Conservation (phyloP, 495 filamentous ascomycete genomes). For the Penicillium samsonianum region DNA sequence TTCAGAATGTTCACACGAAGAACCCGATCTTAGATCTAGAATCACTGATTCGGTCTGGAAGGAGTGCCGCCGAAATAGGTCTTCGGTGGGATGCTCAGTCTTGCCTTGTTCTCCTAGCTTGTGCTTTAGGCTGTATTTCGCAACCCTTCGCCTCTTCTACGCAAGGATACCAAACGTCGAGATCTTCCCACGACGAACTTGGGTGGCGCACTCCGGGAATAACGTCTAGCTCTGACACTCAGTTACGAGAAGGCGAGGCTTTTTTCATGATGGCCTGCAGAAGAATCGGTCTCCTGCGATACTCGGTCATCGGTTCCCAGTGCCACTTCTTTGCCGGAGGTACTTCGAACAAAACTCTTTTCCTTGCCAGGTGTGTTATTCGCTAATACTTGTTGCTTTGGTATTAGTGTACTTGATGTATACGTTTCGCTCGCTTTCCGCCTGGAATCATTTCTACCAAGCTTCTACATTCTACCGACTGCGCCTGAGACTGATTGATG, state of each 20-base stretch:
- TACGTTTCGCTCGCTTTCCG: conserved; percentile 20
- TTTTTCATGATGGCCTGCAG: conserved; percentile 14
- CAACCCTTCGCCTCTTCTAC: conserved; percentile 8
- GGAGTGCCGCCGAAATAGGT: conserved; percentile 21
- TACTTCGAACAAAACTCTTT: no score
- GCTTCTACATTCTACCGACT: conserved; percentile 26
- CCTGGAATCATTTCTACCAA: conserved; percentile 25
- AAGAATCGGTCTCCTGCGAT: conserved; percentile 16
- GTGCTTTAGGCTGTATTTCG: conserved; percentile 16
- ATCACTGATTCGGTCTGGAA: conserved; percentile 14
- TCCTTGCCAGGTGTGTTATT: no score
- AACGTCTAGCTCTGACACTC: not conserved
- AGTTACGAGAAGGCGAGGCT: conserved; percentile 11
- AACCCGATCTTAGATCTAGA: conserved; percentile 35
- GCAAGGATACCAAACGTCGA: not conserved
- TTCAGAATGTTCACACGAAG: conserved; percentile 36
- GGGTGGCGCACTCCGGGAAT: not conserved
- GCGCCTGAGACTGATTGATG: not conserved
- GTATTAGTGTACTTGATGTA: conserved; percentile 23
- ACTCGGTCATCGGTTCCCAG: conserved; percentile 23
- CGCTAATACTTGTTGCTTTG: no score
- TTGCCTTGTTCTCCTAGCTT: conserved; percentile 32
- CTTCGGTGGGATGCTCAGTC: conserved; percentile 31
- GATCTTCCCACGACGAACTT: not conserved
- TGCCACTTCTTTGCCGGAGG: conserved; percentile 28